phyloP scores from a whole-genome alignment of 2,329 filamentous ascomycete genomes.

The Alternaria triticimaculans region DNA sequence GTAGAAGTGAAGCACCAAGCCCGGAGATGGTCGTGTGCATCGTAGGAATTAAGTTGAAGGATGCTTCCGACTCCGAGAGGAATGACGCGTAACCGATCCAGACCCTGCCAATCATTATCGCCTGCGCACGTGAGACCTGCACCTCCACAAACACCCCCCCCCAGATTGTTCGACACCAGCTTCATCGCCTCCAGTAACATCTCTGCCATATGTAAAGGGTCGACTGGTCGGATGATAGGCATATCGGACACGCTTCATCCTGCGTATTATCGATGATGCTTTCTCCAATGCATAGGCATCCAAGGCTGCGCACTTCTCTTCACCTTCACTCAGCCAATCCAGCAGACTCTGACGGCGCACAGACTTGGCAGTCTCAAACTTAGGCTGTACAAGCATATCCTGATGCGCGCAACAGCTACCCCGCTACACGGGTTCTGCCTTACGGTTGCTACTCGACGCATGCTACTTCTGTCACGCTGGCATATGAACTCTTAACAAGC shows the following conservation, averaged over 20 bases:
- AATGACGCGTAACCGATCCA: constrained; percentile 21
- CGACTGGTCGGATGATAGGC: neutral
- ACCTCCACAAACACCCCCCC: neutral
- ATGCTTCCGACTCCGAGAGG: constrained; percentile 1
- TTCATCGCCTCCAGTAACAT: neutral
- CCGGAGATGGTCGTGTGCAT: constrained; percentile 1
- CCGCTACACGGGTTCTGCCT: neutral
- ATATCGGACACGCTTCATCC: neutral
- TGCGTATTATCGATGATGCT: neutral
- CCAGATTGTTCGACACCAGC: neutral
- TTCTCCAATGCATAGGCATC: neutral
- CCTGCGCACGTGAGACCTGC: constrained; percentile 16
- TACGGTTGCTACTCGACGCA: neutral
- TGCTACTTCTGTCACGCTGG: neutral
- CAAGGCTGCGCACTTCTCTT: neutral
- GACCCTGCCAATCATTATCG: constrained; percentile 15
- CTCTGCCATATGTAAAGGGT: neutral
- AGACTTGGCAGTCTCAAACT: neutral
- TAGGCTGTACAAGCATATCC: neutral
- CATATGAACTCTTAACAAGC: neutral
- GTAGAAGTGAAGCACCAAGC: neutral
- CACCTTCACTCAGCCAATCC: neutral
- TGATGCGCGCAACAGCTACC: neutral
- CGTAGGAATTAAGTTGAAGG: neutral
- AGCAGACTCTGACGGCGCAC: neutral